Conservation (phyloP, 2,329 filamentous ascomycete genomes). For the Clarireedia homoeocarpa region DNA sequence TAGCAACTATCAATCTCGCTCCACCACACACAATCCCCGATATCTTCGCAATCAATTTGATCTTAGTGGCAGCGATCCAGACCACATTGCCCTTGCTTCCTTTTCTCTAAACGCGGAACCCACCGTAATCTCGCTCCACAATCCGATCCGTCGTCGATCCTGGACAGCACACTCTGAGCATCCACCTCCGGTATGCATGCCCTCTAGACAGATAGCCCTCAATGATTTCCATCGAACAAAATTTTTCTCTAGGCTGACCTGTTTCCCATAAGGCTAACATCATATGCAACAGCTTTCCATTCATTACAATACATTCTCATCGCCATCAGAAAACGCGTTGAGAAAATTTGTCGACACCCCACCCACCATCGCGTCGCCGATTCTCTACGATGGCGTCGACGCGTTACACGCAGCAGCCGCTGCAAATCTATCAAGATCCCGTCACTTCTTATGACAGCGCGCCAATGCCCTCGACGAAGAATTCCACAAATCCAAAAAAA, state of each 20-base stretch:
- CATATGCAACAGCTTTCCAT: constrained; percentile 15
- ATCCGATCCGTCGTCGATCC: constrained; percentile 23
- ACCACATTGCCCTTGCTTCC: constrained; percentile 22
- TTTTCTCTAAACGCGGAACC: constrained; percentile 20
- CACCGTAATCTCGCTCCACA: constrained; percentile 29
- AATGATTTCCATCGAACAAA: constrained; percentile 9
- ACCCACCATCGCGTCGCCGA: constrained; percentile 20
- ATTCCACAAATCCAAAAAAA: constrained; percentile 18
- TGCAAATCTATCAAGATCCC: constrained; percentile 53
- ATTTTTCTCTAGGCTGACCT: constrained; percentile 11
- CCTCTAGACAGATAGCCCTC: constrained; percentile 19
- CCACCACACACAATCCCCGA: neutral
- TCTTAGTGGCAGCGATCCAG: constrained; percentile 3
- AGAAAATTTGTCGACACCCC: neutral
- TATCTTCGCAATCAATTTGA: constrained; percentile 9
- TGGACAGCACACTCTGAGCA: constrained; percentile 23
- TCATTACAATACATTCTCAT: constrained; percentile 43
- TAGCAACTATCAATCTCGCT: neutral
- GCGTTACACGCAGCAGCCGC: constrained; percentile 42
- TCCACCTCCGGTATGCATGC: constrained; percentile 21
- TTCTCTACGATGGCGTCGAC: constrained; percentile 40
- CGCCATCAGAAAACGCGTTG: constrained; percentile 45
- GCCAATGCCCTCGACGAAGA: constrained; percentile 26
- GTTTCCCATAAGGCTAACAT: constrained; percentile 16
- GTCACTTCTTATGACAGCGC: constrained; percentile 34